A percentile compares a stretch with the other conserved stretches of the same genome.
phyloP scores from a whole-genome alignment of 1,284 basidiomycete genomes.

The Peniophora sp. region DNA sequence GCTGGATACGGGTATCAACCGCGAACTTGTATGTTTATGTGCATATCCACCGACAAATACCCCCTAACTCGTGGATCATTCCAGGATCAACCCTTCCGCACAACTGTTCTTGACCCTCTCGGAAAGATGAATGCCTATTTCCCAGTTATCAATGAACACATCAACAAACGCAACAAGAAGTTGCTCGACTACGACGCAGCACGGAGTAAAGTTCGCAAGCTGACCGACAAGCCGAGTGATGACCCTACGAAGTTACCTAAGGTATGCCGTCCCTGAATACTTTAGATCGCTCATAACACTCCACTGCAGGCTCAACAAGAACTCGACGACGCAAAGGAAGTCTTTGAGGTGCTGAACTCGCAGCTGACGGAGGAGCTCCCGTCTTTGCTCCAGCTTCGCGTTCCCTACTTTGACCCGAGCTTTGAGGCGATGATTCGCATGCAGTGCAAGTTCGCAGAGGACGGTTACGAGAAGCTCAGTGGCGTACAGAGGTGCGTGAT shows the following conservation, averaged over 20 bases:
- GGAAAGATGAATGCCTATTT: conserved; percentile 97
- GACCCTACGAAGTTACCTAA: conserved; percentile 88
- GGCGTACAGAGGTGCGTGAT: conserved; percentile 80
- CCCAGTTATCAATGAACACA: conserved; percentile 90
- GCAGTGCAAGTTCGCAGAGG: conserved; percentile 95
- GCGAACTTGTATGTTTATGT: conserved; percentile 67
- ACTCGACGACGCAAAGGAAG: conserved; percentile 86
- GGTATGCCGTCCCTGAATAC: conserved; percentile 30
- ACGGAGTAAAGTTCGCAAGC: conserved; percentile 81
- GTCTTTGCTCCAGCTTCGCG: conserved; percentile 86
- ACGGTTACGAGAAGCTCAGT: conserved; percentile 96
- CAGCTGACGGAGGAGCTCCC: conserved; percentile 91
- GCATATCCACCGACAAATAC: neutral
- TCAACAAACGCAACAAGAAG: conserved; percentile 95
- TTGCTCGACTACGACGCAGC: conserved; percentile 94
- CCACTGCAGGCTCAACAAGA: conserved; percentile 79
- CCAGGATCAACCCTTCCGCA: conserved; percentile 90
- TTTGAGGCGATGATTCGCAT: conserved; percentile 99
- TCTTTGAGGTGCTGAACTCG: conserved; percentile 90
- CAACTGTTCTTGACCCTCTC: conserved; percentile 90
- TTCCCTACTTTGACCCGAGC: conserved; percentile 96
- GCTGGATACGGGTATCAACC: conserved; percentile 76
- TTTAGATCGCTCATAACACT: neutral
- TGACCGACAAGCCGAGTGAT: conserved; percentile 90
- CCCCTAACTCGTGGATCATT: neutral